Evolutionary conservation across 768 basidiomycete genomes (phyloP), one percentile per base, ranked within the genome.

Genomic region (Cyclocybe cylindracea): DNA sequence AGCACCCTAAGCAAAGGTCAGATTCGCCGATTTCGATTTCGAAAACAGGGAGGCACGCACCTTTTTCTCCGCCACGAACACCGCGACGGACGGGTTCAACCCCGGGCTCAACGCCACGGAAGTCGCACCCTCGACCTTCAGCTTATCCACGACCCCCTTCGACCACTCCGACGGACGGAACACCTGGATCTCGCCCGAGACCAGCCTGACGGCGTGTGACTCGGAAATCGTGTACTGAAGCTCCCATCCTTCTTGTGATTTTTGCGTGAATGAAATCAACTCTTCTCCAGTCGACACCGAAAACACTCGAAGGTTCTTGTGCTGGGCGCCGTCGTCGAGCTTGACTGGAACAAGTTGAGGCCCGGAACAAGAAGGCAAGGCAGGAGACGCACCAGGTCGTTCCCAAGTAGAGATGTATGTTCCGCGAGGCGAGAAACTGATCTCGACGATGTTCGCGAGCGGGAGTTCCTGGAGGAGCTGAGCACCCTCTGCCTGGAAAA

Each of bases 351-450:
- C 38, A 42, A 38, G 16, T 37, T 24, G 24, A 19, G 24, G 39
- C 13, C 16, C 44, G 33, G 32, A 36, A 32, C 40, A 35, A 7
- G 18, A 40, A 48, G 10, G 7, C 24, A 10, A 42, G 7, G 35
- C 48, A 7, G 11, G 50, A 10, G 47, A 68, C 78, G 46, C 62
- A 86, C 85, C 76, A 59, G 89, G 91, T 52, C 97, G 84, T 73
- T 98, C 95, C 92, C 95, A 98, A 42, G 92, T 95, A 47, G 93
- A 95, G 39, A 99, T 65, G 70, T 92, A 98, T 0, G 90, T 93
- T 36, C 93, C 95, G 54, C 89, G 83, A 8, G 97, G 95, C 5
- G 96, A 98, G 71, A 99, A 97, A 61, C 80, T 81, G 61, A 98
- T 67, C 64, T 98, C 97, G 46, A 94, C 66, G 55, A 89, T 80